These are phyloP conservation scores for Daldinia grandis DNA, from an alignment of 495 filamentous ascomycete genomes.

Conservation along the genomic window DNA sequence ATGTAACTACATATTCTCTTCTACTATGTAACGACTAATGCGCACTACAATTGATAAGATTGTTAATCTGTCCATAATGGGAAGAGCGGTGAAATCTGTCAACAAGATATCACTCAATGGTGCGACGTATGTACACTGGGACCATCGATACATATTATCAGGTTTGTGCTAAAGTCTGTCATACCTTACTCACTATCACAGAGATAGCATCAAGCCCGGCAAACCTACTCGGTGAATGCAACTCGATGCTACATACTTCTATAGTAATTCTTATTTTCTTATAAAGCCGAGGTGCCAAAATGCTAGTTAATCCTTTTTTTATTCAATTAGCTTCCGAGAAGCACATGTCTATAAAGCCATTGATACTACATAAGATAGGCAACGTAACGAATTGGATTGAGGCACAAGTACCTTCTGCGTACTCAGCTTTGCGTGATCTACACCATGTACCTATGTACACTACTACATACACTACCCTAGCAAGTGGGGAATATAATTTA, in stretches of 20 bases:
- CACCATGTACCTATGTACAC: too few relatives aligned
- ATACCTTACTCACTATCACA: background rate
- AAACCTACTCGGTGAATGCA: background rate
- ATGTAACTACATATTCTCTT: background rate
- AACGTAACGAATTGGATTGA: too few relatives aligned
- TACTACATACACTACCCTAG: slow-evolving; percentile 3
- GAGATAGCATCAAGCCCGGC: background rate
- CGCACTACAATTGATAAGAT: background rate
- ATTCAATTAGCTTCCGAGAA: background rate
- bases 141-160: slow-evolving; percentile 6
- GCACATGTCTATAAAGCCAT: background rate
- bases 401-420: too few relatives aligned
- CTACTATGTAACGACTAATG: background rate
- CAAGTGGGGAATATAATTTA: slow-evolving; percentile 27
- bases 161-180: background rate
- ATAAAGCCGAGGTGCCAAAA: slow-evolving; percentile 1
- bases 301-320: background rate
- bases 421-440: slow-evolving; percentile 28
- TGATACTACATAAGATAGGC: background rate
- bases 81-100: slow-evolving; percentile 28
- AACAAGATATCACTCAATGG: slow-evolving; percentile 27
- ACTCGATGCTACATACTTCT: background rate
- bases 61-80: slow-evolving; percentile 1
- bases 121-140: slow-evolving; percentile 25
- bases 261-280: background rate